Evolutionary conservation across 1,284 basidiomycete genomes (phyloP), one percentile per base, ranked within the genome.

Genomic region (Ustilago trichophora): DNA sequence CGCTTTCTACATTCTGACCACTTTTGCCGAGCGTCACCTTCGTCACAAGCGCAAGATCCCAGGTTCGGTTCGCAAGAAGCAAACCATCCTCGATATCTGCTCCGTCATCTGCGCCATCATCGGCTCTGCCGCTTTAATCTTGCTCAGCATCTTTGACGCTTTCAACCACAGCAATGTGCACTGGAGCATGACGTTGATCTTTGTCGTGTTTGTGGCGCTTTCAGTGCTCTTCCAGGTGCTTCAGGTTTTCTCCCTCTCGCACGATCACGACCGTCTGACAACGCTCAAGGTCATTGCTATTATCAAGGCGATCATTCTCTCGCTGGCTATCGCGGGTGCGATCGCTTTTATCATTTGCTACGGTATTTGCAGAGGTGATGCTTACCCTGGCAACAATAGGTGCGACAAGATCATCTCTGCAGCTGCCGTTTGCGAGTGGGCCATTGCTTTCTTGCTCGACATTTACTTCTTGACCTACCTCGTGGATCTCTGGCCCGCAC

Each of bases 31-130:
- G 64, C 75, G 85, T 13, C 84, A 83, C 79, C 75, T 86, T 6
- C 80, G 85, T 11, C 83, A 84, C 59, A 44, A 81, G n/a, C 82
- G 85, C 19, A 78, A 84, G 12, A 80, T 86, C 6, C 85, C 85
- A 0, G 80, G 82, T 5, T 81, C 84, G n/a, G 25, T 85, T 0
- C 68, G 82, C 24, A 69, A 60, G 27, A 75, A 83, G 38, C 83
- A 83, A 67, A 76, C 78, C 10, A 54, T 72, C 36, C 34, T 64
- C 26, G 84, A 84, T 62, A 83, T 82, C 72, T 47, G 82, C 12
- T 80, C 82, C 11, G 83, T 85, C 62, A 42, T 83, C 11, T 85
- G 83, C 53, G 82, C 83, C 3, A 67, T 82, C 12, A 50, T 83
- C 22, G 85, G 84, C 3, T 79, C 79, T 2, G 60, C 79, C 1